A percentile compares a stretch with the other conserved stretches of the same genome.
Evolutionary conservation across 2,329 filamentous ascomycete genomes (phyloP).

Genomic region (Pezicula neosporulosa): DNA sequence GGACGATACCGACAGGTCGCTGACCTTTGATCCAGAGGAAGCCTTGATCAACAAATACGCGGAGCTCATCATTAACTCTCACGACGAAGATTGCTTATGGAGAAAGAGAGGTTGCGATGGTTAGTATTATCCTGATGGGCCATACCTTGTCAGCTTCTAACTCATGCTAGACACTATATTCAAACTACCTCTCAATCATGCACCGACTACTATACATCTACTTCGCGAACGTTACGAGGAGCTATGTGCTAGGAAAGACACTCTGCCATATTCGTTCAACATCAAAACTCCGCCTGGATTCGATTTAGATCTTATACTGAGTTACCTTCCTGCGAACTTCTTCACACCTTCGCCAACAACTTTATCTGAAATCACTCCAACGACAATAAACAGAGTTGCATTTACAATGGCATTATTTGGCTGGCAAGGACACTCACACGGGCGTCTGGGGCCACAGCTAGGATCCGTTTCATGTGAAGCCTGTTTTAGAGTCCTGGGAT

Average conservation of each 20-base stretch:
- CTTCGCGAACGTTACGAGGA: constrained; percentile 65
- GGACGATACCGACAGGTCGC: constrained; percentile 11
- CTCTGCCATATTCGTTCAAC: constrained; percentile 60
- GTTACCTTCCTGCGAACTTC: constrained; percentile 51
- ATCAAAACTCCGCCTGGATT: constrained; percentile 48
- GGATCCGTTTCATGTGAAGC: constrained; percentile 65
- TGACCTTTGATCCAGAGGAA: constrained; percentile 39
- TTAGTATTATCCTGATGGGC: constrained; percentile 37
- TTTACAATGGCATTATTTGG: constrained; percentile 69
- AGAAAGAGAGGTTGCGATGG: constrained; percentile 82
- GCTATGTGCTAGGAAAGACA: constrained; percentile 48
- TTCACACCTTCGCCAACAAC: constrained; percentile 39
- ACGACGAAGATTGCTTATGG: constrained; percentile 84
- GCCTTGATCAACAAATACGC: constrained; percentile 75
- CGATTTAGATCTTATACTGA: constrained; percentile 46
- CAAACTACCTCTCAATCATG: constrained; percentile 60
- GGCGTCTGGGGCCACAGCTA: constrained; percentile 22
- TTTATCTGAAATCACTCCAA: not conserved
- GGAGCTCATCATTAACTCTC: constrained; percentile 68
- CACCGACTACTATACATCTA: constrained; percentile 51
- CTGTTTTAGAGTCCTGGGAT: constrained; percentile 81
- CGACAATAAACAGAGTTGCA: constrained; percentile 54
- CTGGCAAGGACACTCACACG: constrained; percentile 57
- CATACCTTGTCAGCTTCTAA: constrained; percentile 11
- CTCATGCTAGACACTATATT: constrained; percentile 49